Percentiles rank a stretch among this genome's conserved stretches.
phyloP scores from a whole-genome alignment of 306 rosid genomes.

The Glycyrrhiza uralensis region DNA sequence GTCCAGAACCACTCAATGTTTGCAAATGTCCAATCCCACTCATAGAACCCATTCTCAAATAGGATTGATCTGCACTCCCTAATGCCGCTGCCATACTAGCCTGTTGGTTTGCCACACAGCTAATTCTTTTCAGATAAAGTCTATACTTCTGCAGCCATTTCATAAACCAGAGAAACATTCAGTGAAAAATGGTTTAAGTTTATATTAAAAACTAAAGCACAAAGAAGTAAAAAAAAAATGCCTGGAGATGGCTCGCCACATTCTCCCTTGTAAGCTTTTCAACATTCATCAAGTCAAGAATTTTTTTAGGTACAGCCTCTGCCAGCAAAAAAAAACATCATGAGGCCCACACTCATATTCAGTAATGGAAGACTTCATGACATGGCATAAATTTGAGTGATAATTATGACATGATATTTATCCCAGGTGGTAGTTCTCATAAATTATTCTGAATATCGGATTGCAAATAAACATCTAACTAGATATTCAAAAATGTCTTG shows the following conservation, averaged over 20 bases:
- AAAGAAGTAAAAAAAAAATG: conserved; percentile 28
- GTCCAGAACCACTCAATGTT: conserved; percentile 52
- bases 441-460: background rate
- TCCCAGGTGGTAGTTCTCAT: background rate
- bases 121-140: conserved; percentile 85
- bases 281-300: conserved; percentile 92
- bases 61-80: conserved; percentile 71
- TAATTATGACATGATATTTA: background rate
- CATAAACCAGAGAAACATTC: conserved; percentile 17
- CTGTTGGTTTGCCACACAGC: conserved; percentile 84
- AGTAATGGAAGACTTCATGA: conserved; percentile 5
- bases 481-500: background rate
- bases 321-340: conserved; percentile 36
- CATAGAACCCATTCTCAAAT: conserved; percentile 57
- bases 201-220: conserved; percentile 18
- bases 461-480: background rate
- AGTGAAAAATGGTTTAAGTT: background rate
- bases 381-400: background rate
- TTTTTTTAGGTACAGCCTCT: conserved; percentile 97
- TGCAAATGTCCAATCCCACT: conserved; percentile 57
- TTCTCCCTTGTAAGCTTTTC: conserved; percentile 95
- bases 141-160: conserved; percentile 81
- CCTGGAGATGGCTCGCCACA: conserved; percentile 99
- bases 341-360: background rate
- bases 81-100: conserved; percentile 87